phyloP scores from a whole-genome alignment of 768 basidiomycete species.

The Lentinula sp. region DNA sequence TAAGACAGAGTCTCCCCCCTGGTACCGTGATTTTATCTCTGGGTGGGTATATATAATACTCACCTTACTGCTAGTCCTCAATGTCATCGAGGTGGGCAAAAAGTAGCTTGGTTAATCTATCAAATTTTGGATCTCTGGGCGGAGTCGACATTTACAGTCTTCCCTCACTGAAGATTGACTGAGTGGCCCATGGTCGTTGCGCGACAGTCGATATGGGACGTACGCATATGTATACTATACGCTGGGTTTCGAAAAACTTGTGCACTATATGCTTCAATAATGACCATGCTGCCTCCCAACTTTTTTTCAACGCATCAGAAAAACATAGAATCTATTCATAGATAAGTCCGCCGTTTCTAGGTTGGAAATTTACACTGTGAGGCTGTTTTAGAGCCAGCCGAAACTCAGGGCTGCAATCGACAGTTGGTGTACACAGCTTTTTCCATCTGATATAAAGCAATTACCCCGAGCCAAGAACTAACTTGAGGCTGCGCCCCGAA shows the following conservation, averaged over 20 bases:
- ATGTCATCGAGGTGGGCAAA: constrained; percentile 69
- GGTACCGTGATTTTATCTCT: constrained; percentile 37
- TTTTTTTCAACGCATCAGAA: not conserved
- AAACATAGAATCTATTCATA: not conserved
- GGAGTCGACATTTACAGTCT: not conserved
- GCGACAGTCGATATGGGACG: not conserved
- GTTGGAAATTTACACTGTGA: too few species aligned
- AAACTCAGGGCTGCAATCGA: not conserved
- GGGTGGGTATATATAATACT: not conserved
- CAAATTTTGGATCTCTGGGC: not conserved
- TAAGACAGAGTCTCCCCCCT: constrained; percentile 91
- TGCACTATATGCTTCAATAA: not conserved
- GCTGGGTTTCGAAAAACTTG: not conserved
- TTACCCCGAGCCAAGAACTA: not conserved
- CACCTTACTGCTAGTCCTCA: constrained; percentile 45
- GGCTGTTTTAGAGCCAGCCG: not conserved
- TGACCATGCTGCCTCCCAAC: not conserved
- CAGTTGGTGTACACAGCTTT: not conserved
- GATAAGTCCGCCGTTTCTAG: not conserved
- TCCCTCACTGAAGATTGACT: not conserved
- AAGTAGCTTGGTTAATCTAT: constrained; percentile 39
- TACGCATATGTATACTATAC: constrained; percentile 6
- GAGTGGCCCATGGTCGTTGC: not conserved
- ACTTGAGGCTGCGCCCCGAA: constrained; percentile 6
- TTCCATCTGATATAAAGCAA: not conserved